These are phyloP conservation scores for Zymoseptoria brevis DNA, from an alignment of 2,329 filamentous ascomycete species.

Conservation along the genomic window DNA sequence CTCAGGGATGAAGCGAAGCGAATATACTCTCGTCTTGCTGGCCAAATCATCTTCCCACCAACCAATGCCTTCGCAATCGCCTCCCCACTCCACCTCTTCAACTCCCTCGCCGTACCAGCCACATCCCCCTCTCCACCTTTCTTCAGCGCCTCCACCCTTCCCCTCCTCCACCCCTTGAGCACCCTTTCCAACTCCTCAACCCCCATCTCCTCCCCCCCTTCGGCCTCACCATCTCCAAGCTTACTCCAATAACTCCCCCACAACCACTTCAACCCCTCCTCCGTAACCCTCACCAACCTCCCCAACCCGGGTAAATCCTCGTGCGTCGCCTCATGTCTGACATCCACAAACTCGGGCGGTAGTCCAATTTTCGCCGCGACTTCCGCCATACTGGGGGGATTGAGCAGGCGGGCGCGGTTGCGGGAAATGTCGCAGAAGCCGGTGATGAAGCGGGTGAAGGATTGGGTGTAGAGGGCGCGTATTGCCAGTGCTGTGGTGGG, in stretches of 20 bases:
- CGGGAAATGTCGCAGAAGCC: slow-evolving; percentile 69
- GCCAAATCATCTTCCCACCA: slow-evolving; percentile 31
- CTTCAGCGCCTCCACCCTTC: slow-evolving; percentile 25
- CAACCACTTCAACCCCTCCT: slow-evolving; percentile 70
- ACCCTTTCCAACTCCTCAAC: slow-evolving; percentile 15
- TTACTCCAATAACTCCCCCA: slow-evolving; percentile 79
- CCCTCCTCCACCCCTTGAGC: slow-evolving; percentile 20
- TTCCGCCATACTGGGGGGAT: slow-evolving; percentile 60
- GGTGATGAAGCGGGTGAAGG: slow-evolving; percentile 65
- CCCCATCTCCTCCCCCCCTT: slow-evolving; percentile 22
- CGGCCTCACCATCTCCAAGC: slow-evolving; percentile 28
- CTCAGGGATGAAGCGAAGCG: background rate
- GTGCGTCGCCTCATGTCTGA: slow-evolving; percentile 84
- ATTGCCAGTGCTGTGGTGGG: too few relatives aligned
- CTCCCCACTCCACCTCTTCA: slow-evolving; percentile 24
- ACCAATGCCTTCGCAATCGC: slow-evolving; percentile 26
- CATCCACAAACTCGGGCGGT: slow-evolving; percentile 74
- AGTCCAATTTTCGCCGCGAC: slow-evolving; percentile 61
- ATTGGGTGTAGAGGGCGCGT: slow-evolving; percentile 55
- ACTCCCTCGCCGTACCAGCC: slow-evolving; percentile 21
- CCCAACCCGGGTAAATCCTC: slow-evolving; percentile 72
- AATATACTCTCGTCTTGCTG: slow-evolving; percentile 28
- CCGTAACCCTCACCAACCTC: slow-evolving; percentile 61
- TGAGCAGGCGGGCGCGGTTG: slow-evolving; percentile 52
- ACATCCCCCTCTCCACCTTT: background rate